phyloP scores from a whole-genome alignment of 2,329 filamentous ascomycete genomes.

The Lecanicillium sp. region DNA sequence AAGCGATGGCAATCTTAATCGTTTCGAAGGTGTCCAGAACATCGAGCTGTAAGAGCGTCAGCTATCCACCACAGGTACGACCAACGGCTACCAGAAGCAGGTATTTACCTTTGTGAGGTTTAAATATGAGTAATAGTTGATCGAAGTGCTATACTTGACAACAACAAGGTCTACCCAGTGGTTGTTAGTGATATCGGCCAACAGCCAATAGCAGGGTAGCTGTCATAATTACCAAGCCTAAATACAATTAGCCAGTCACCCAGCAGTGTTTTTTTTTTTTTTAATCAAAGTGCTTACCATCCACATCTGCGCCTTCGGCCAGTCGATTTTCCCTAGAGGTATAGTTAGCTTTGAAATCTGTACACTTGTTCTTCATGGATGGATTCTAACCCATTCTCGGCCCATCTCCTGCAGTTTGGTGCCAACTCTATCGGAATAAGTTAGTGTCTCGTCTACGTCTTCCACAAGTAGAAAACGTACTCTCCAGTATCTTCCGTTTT shows the following conservation, averaged over 20 bases:
- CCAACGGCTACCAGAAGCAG: conserved; percentile 5
- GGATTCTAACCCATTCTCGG: conserved; percentile 21
- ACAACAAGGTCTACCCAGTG: conserved; percentile 57
- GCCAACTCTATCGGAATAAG: conserved; percentile 20
- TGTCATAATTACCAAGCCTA: too few species aligned
- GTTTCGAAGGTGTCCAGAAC: conserved; percentile 66
- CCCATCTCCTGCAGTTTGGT: conserved; percentile 39
- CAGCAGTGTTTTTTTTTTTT: conserved; percentile 12
- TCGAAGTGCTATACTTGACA: conserved; percentile 51
- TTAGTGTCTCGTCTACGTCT: too few species aligned
- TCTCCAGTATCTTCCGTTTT: conserved; percentile 50
- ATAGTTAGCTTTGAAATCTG: too few species aligned
- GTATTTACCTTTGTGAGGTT: conserved; percentile 44
- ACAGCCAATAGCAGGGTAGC: background rate
- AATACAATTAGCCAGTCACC: background rate
- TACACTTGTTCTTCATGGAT: conserved; percentile 12
- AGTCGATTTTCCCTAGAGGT: conserved; percentile 34
- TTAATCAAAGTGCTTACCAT: conserved; percentile 35
- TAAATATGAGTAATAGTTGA: conserved; percentile 59
- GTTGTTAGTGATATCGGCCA: background rate
- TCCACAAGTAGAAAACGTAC: conserved; percentile 16
- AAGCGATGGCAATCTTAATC: conserved; percentile 67
- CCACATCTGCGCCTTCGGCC: conserved; percentile 51
- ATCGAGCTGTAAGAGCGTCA: conserved; percentile 12
- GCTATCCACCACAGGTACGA: background rate